Evolutionary conservation across 1,284 basidiomycete genomes (phyloP).

Genomic region (Naganishia liquefaciens): DNA sequence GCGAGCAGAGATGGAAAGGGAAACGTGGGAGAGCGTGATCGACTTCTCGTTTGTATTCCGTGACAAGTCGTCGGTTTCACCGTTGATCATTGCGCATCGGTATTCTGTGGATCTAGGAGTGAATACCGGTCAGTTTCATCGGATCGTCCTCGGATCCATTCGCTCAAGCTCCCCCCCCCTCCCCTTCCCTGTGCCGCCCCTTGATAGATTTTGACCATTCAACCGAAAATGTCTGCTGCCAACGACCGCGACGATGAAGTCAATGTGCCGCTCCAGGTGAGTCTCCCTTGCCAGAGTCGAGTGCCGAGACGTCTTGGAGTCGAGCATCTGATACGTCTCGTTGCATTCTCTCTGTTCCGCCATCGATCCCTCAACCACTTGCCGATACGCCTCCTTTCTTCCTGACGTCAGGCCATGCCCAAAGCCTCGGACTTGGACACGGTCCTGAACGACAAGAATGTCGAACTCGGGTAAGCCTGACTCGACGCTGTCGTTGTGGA

Average conservation of each 20-base stretch:
- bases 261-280: conserved; percentile 20
- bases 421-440: conserved; percentile 45
- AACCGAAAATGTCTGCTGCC: conserved; percentile 21
- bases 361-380: not conserved
- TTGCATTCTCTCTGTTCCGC: too few relatives aligned
- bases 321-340: not conserved
- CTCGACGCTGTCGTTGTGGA: not conserved
- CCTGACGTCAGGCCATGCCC: conserved; percentile 44
- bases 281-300: not conserved
- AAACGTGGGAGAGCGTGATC: too few relatives aligned
- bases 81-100: too few relatives aligned
- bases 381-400: not conserved
- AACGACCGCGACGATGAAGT: conserved; percentile 10
- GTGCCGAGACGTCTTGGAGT: not conserved
- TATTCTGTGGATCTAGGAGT: too few relatives aligned
- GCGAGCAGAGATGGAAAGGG: too few relatives aligned
- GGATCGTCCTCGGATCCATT: too few relatives aligned
- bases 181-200: not conserved
- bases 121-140: too few relatives aligned
- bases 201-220: not conserved
- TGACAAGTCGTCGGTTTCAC: too few relatives aligned
- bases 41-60: too few relatives aligned
- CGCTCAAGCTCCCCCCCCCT: too few relatives aligned
- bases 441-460: conserved; percentile 42
- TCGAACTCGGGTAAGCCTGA: conserved; percentile 47